phyloP scores from a whole-genome alignment of 805 yeast genomes.

The Kodamaea kaohsiungensis region DNA sequence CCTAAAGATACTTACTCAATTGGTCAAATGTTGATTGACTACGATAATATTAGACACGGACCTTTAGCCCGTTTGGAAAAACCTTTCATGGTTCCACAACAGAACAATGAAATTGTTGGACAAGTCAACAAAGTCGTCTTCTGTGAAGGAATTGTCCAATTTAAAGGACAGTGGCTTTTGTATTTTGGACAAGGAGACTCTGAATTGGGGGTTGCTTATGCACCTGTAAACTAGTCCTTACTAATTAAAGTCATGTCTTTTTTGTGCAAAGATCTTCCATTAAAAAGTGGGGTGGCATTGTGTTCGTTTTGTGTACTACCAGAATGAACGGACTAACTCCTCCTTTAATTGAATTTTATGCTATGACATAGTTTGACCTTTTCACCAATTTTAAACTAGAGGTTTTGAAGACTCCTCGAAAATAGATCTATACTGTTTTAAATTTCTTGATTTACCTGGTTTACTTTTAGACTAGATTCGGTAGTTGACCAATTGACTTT shows the following conservation, averaged over 20 bases:
- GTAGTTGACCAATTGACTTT: too few relatives aligned
- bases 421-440: too few relatives aligned
- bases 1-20: slow-evolving; percentile 34
- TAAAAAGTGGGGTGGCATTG: background rate
- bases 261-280: background rate
- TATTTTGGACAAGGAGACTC: slow-evolving; percentile 47
- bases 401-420: too few relatives aligned
- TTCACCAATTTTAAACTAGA: too few relatives aligned
- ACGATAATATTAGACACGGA: slow-evolving; percentile 33
- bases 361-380: too few relatives aligned
- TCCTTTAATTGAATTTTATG: too few relatives aligned
- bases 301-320: background rate
- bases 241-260: too few relatives aligned
- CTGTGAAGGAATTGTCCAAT: slow-evolving; percentile 45
- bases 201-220: slow-evolving; percentile 44
- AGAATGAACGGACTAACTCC: too few relatives aligned
- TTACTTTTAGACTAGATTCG: too few relatives aligned
- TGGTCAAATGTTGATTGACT: slow-evolving; percentile 43
- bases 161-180: slow-evolving; percentile 41
- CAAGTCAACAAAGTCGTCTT: slow-evolving; percentile 45
- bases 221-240: slow-evolving; percentile 8
- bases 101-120: slow-evolving; percentile 35
- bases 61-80: slow-evolving; percentile 40
- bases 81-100: slow-evolving; percentile 37
- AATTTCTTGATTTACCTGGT: too few relatives aligned